A percentile compares a stretch with the other conserved stretches of the same genome.
These are phyloP conservation scores for Endoconidiophora laricicola DNA, from an alignment of 2,329 filamentous ascomycete genomes.

Conservation along the genomic window DNA sequence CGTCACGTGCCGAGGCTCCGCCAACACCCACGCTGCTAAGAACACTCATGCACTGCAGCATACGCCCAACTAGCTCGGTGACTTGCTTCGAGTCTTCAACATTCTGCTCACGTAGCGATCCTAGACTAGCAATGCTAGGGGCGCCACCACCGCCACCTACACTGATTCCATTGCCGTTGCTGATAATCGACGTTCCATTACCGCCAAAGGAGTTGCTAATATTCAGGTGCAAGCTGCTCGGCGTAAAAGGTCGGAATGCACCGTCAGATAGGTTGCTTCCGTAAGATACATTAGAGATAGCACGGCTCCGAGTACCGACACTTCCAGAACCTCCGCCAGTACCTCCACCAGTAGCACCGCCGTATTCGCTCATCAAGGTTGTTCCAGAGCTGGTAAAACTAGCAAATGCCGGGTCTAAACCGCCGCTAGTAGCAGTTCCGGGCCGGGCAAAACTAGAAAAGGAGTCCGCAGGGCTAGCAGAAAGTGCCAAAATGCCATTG, in stretches of 20 bases:
- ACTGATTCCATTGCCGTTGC: background rate
- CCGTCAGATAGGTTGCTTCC: constrained; percentile 30
- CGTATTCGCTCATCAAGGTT: constrained; percentile 55
- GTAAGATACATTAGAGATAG: constrained; percentile 70
- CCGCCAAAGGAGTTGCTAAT: constrained; percentile 17
- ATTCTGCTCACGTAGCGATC: constrained; percentile 31
- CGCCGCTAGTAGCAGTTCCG: constrained; percentile 49
- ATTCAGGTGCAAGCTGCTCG: constrained; percentile 23
- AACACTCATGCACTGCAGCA: constrained; percentile 93
- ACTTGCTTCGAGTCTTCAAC: constrained; percentile 59
- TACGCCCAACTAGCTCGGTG: constrained; percentile 83
- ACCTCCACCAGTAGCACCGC: constrained; percentile 13
- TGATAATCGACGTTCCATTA: background rate
- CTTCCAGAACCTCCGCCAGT: background rate
- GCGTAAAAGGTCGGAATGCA: constrained; percentile 34
- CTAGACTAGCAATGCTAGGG: background rate
- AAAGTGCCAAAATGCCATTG: constrained; percentile 20
- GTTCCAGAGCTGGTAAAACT: constrained; percentile 69
- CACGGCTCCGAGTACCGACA: constrained; percentile 43
- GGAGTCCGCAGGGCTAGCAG: constrained; percentile 34
- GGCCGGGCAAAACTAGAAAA: constrained; percentile 36
- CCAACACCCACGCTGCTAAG: constrained; percentile 50
- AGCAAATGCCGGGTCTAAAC: constrained; percentile 42
- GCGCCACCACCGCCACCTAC: constrained; percentile 13
- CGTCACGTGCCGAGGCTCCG: constrained; percentile 40